Percentiles rank a stretch among this genome's conserved stretches.
phyloP scores from a whole-genome alignment of 176 grass and related monocot genomes.

The Poa pratensis region DNA sequence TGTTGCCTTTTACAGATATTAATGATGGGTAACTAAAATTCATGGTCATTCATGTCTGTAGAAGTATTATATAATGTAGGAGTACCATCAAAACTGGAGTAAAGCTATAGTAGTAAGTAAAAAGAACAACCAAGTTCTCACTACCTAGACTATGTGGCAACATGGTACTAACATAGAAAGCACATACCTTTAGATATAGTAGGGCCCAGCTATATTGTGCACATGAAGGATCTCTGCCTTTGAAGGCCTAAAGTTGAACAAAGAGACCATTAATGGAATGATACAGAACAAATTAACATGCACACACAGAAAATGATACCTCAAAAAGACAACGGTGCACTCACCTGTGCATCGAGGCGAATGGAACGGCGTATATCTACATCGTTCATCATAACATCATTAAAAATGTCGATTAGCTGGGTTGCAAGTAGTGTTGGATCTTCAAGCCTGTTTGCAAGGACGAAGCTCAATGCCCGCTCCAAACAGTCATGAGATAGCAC shows the following conservation, averaged over 20 bases:
- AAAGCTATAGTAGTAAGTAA: background rate
- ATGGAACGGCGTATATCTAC: slow-evolving; percentile 77
- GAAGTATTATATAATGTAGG: background rate
- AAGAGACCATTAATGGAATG: slow-evolving; percentile 29
- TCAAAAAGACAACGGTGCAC: slow-evolving; percentile 14
- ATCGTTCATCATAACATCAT: slow-evolving; percentile 91
- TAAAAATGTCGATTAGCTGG: slow-evolving; percentile 93
- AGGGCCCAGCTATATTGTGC: slow-evolving; percentile 95
- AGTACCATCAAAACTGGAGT: background rate
- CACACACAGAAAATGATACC: slow-evolving; percentile 24
- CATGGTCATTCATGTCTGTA: background rate
- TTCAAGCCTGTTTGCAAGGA: slow-evolving; percentile 93
- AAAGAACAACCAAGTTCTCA: background rate
- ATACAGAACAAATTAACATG: slow-evolving; percentile 19
- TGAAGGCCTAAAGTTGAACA: slow-evolving; percentile 75
- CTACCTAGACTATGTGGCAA: background rate
- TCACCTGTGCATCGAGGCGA: slow-evolving; percentile 96
- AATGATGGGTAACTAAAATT: background rate
- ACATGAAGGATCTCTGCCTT: slow-evolving; percentile 95
- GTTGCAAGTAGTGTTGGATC: slow-evolving; percentile 91
- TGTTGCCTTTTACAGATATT: background rate
- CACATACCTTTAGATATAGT: slow-evolving; percentile 85
- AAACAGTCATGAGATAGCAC: slow-evolving; percentile 87
- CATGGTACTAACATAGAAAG: background rate
- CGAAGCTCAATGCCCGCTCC: slow-evolving; percentile 81